Evolutionary conservation across 495 filamentous ascomycete species (phyloP).

Genomic region (Neurospora sp.): DNA sequence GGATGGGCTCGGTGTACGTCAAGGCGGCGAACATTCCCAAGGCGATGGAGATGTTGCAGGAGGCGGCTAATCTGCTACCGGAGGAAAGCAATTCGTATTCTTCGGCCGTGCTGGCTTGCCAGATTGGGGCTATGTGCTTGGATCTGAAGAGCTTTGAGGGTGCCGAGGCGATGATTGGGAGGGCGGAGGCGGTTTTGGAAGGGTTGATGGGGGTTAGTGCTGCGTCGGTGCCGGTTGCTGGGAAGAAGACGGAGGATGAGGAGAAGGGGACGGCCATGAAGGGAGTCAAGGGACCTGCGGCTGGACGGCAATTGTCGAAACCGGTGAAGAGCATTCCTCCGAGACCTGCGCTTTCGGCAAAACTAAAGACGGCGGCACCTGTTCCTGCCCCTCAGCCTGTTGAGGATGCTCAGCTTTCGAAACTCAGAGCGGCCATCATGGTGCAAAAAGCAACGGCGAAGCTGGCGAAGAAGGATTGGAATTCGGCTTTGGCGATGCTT

Average conservation of each 20-base stretch:
- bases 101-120: constrained; percentile 32
- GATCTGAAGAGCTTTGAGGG: constrained; percentile 27
- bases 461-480: constrained; percentile 46
- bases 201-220: constrained; percentile 13
- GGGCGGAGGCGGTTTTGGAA: constrained; percentile 29
- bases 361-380: constrained; percentile 18
- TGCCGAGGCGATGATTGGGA: constrained; percentile 26
- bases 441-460: constrained; percentile 52
- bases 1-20: constrained; percentile 55
- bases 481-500: constrained; percentile 41
- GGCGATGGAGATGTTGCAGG: constrained; percentile 48
- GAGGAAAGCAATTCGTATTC: constrained; percentile 37
- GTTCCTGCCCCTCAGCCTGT: constrained; percentile 5
- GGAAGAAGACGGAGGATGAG: constrained; percentile 37
- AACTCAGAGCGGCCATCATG: constrained; percentile 51
- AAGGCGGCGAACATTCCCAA: constrained; percentile 52
- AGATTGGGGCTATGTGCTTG: constrained; percentile 35
- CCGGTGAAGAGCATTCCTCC: constrained; percentile 5
- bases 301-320: constrained; percentile 10
- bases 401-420: constrained; percentile 46
- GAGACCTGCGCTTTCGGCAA: constrained; percentile 8
- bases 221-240: constrained; percentile 18
- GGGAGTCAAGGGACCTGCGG: constrained; percentile 8
- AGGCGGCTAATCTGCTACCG: constrained; percentile 34
- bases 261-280: constrained; percentile 20